Base-by-base conservation (phyloP, 768 basidiomycete genomes). In the Trametes elegans region DNA sequence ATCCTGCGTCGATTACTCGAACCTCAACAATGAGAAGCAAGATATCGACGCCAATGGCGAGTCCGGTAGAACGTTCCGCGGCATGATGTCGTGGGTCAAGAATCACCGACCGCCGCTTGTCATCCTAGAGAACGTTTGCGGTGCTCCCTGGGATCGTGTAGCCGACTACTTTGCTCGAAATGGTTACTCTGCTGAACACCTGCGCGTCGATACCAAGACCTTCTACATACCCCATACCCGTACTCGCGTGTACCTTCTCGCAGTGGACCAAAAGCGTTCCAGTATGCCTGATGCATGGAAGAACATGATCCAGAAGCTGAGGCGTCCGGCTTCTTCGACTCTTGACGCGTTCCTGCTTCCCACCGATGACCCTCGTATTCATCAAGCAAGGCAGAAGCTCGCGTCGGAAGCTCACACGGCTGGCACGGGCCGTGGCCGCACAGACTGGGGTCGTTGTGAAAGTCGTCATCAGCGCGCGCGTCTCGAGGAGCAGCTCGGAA, bases 1-100 rank as follows among this genome's bases (percentile, higher is more conserved):
- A 1, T 96, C 93, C 19, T 98, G 95, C 58, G 94, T 97, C 60
- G 95, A 97, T 67, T 97, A 96, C 62, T 97, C 95, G n/a, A 92
- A 88, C 64, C 79, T 98, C 54, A 98, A 98, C 69, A 93, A 88
- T 62, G 82, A 90, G 66, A 92, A 92, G 68, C 92, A 98, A 68
- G 87, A 84, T 29, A 90, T 98, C 27, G 85, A 92, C 42, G 92
- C 79, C 6, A 85, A 88, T 53, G 95, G 95, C 41, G 95, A 98
- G 70, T 96, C 93, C 13, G 93, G 95, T 7, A 79, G 89, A 32
- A 98, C 95, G 0, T 98, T 97, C 70, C 81, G 86, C 38, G 95
- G 95, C 8, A 98, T 98, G 95, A 83, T 95, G 79, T 81, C 81
- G 27, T 98, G 93, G 91, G 88, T 97, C 39, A 79, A 76, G 45